These are phyloP conservation scores for Kockovaella imperatae DNA, from an alignment of 768 basidiomycete genomes.

Conservation along the genomic window DNA sequence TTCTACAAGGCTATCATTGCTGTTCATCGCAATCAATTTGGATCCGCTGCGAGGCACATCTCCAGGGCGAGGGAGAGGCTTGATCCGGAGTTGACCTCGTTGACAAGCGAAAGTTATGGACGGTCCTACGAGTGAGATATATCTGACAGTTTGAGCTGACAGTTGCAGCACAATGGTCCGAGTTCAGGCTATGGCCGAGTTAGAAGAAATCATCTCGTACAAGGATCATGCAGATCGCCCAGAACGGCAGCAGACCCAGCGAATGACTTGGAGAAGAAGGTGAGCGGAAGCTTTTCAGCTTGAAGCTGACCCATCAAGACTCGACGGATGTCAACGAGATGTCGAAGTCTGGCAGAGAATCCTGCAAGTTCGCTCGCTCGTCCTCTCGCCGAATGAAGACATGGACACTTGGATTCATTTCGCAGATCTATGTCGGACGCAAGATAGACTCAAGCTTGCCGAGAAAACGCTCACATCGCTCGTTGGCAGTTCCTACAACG, in stretches of 20 bases:
- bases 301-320: conserved; percentile 48
- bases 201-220: conserved; percentile 94
- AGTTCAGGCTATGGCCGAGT: conserved; percentile 94
- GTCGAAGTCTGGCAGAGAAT: conserved; percentile 99
- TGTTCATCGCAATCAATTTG: conserved; percentile 93
- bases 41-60: conserved; percentile 80
- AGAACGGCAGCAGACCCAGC: conserved; percentile 79
- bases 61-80: conserved; percentile 84
- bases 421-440: conserved; percentile 92
- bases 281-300: conserved; percentile 44
- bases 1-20: conserved; percentile 94
- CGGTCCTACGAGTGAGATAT: conserved; percentile 81
- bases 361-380: conserved; percentile 87
- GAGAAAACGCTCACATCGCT: conserved; percentile 95
- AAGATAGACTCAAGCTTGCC: conserved; percentile 84
- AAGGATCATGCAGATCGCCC: conserved; percentile 91
- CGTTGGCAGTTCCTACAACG: conserved; percentile 51
- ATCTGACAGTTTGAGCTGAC: conserved; percentile 1
- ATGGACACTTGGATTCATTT: conserved; percentile 99
- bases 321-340: conserved; percentile 94
- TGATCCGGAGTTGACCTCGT: conserved; percentile 79
- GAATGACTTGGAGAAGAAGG: conserved; percentile 97
- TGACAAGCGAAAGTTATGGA: conserved; percentile 94
- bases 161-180: conserved; percentile 76
- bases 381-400: conserved; percentile 86